These are phyloP conservation scores for Colletotrichum sp. DNA, from an alignment of 2,329 filamentous ascomycete species.

Conservation along the genomic window DNA sequence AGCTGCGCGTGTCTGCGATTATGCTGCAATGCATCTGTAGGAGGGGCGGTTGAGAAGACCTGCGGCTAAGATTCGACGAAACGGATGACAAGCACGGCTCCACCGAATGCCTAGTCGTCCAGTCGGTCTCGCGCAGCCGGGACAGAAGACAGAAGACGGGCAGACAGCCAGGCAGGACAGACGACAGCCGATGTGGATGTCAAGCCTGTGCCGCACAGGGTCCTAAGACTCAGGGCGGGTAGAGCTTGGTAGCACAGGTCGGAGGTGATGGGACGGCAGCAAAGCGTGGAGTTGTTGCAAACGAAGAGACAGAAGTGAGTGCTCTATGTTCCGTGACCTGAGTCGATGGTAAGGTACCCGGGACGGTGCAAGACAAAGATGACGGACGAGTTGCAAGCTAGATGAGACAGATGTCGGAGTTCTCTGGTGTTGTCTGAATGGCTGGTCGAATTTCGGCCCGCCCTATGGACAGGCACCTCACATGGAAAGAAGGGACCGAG, in stretches of 20 bases:
- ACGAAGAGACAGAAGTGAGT: background rate
- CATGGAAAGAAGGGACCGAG: background rate
- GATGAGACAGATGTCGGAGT: background rate
- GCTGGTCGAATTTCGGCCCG: background rate
- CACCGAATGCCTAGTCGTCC: constrained; percentile 6
- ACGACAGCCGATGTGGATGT: background rate
- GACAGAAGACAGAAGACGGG: background rate
- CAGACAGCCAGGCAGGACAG: background rate
- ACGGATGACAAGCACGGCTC: constrained; percentile 10
- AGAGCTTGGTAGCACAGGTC: background rate
- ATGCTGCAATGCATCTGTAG: constrained; percentile 5
- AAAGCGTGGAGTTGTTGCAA: background rate
- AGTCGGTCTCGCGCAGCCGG: background rate
- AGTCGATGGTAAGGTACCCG: background rate
- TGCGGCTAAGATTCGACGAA: constrained; percentile 22
- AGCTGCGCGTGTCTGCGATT: constrained; percentile 11
- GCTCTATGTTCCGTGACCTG: background rate
- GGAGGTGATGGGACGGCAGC: background rate
- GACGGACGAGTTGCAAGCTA: background rate
- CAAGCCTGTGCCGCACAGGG: background rate
- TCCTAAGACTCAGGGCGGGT: background rate
- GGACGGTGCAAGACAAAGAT: background rate
- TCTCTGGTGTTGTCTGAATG: constrained; percentile 5
- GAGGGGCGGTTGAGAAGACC: constrained; percentile 17
- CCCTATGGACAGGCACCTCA: constrained; percentile 15